Evolutionary conservation across 805 yeast genomes (phyloP), one percentile per base, ranked within the genome.

Genomic region (Candida ascalaphidarum): DNA sequence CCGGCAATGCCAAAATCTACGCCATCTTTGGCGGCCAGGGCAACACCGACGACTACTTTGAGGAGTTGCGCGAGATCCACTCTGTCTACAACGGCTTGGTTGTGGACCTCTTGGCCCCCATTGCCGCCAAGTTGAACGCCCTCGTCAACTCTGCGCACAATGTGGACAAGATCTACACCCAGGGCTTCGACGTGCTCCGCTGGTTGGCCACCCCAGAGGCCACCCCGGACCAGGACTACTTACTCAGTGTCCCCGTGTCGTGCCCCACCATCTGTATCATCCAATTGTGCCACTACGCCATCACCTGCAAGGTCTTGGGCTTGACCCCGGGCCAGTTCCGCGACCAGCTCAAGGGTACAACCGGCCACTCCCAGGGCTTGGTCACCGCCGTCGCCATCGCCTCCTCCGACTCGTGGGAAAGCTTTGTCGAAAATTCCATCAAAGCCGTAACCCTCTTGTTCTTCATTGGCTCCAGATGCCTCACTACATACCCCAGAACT

Each of bases 21-120:
- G 95, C 96, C 39, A 77, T 92, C 43, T 92, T 89, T 48, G 98
- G 99, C 54, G 99, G 99, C 49, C 99, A 92, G 67, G 99, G 99
- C 61, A 89, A 85, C 65, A 79, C 94, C 29, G 97, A 92, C 52
- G 96, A 92, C 55, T 92, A 85, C 66, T 92, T 92, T 46, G 96
- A 88, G 54, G 99, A 92, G 66, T 73, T 92, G 52, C 77, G 95
- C 55, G 94, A 85, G 40, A 55, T 88, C 34, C 80, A 82, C 65
- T 63, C 73, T 39, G 69, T 77, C 34, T 92, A 92, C 67, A 69
- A 77, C 40, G 82, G 83, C 16, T 65, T 89, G 37, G 64, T 86
- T 31, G 57, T 69, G 14, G 89, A 81, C 44, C 74, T 89, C 43
- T 69, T 92, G 43, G 58, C 65, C 37, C 68, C 75, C 41, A 73